Evolutionary conservation across 768 basidiomycete species (phyloP).

Genomic region (Pleurotus cornucopiae): DNA sequence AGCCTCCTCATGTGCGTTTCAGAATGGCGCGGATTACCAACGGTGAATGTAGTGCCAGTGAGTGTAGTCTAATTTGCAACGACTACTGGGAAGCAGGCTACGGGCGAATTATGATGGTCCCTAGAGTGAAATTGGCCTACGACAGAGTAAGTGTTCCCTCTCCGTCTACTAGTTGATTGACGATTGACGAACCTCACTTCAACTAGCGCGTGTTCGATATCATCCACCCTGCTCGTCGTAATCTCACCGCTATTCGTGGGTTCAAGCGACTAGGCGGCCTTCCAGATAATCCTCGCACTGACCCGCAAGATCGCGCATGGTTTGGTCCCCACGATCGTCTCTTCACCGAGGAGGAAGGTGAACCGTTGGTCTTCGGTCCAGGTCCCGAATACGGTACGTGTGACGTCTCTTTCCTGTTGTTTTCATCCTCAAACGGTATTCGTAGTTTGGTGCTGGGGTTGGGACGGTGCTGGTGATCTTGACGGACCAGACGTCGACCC

Average conservation of each 20-base stretch:
- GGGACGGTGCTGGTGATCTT: constrained; percentile 98
- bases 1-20: constrained; percentile 87
- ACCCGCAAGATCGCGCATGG: constrained; percentile 97
- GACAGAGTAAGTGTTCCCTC: constrained; percentile 57
- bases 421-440: neutral
- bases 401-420: constrained; percentile 12
- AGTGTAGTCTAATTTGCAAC: constrained; percentile 97
- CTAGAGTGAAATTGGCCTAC: constrained; percentile 93
- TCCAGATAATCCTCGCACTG: constrained; percentile 92
- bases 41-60: constrained; percentile 90
- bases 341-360: constrained; percentile 85
- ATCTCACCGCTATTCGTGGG: constrained; percentile 93
- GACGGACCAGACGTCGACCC: constrained; percentile 98
- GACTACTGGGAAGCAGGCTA: constrained; percentile 98
- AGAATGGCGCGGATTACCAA: constrained; percentile 90
- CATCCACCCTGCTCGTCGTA: constrained; percentile 85
- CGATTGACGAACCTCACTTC: neutral
- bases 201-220: constrained; percentile 87
- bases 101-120: constrained; percentile 97
- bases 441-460: constrained; percentile 99
- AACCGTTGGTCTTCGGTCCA: constrained; percentile 67
- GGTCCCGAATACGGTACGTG: constrained; percentile 83
- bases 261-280: constrained; percentile 94
- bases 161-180: constrained; percentile 1
- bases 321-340: constrained; percentile 96